phyloP scores from a whole-genome alignment of 306 rosid species.

The Malus orientalis region DNA sequence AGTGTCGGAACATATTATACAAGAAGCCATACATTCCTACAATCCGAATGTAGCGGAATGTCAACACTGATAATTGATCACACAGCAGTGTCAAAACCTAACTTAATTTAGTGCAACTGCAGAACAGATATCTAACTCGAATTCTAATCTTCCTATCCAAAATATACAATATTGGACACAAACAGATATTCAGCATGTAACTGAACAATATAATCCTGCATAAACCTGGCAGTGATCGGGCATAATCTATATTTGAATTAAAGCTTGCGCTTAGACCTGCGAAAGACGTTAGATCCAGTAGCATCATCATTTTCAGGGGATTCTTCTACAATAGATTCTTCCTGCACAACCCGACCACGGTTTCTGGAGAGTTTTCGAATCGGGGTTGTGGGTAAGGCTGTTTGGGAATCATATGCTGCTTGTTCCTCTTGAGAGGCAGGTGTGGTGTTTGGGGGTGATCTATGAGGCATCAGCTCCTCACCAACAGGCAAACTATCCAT shows the following conservation, averaged over 20 bases:
- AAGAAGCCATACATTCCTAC: not conserved
- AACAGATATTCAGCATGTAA: not conserved
- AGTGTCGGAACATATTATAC: not conserved
- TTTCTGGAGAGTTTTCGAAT: slow-evolving; percentile 60
- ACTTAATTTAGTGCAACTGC: not conserved
- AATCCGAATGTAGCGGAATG: not conserved
- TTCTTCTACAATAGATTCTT: slow-evolving; percentile 43
- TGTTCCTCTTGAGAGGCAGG: slow-evolving; percentile 19
- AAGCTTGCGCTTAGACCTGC: slow-evolving; percentile 48
- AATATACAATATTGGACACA: not conserved
- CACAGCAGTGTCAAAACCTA: not conserved
- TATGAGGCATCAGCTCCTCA: slow-evolving; percentile 63
- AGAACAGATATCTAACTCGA: not conserved
- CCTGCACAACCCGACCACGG: slow-evolving; percentile 48
- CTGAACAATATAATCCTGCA: not conserved
- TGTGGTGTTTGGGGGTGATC: slow-evolving; percentile 17
- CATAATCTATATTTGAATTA: slow-evolving; percentile 1
- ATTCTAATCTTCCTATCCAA: not conserved
- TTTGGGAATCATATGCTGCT: slow-evolving; percentile 11
- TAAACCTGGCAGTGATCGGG: not conserved
- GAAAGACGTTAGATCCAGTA: slow-evolving; percentile 22
- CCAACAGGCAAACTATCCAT: slow-evolving; percentile 48
- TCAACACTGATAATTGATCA: not conserved
- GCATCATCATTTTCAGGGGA: slow-evolving; percentile 37
- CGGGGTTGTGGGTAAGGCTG: slow-evolving; percentile 33